Percentiles rank a stretch among this genome's conserved stretches.
These are phyloP conservation scores for Croton setiger DNA, from an alignment of 441 rosid species.

Conservation along the genomic window DNA sequence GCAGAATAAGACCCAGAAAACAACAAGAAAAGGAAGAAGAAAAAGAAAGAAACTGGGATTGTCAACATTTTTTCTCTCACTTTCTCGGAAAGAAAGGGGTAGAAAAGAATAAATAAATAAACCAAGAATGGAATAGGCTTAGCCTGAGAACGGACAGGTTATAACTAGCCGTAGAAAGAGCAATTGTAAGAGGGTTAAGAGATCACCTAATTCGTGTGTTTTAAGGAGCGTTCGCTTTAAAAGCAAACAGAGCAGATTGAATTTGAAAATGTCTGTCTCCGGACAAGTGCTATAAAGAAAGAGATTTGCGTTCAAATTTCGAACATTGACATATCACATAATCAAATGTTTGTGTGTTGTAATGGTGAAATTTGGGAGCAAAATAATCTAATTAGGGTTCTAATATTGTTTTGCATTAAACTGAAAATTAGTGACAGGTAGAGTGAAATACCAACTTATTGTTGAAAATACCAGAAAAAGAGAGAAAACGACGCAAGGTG, in stretches of 20 bases:
- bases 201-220: slow-evolving; percentile 2
- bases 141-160: background rate
- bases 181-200: background rate
- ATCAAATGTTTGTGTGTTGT: too few relatives aligned
- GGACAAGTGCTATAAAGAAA: too few relatives aligned
- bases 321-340: too few relatives aligned
- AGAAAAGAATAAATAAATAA: background rate
- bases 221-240: slow-evolving; percentile 11
- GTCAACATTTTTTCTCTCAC: slow-evolving; percentile 1
- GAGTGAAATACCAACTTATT: too few relatives aligned
- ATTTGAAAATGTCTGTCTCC: too few relatives aligned
- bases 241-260: background rate
- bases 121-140: background rate
- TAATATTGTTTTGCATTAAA: too few relatives aligned
- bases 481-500: background rate
- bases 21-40: slow-evolving; percentile 12
- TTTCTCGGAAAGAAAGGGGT: slow-evolving; percentile 10
- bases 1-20: slow-evolving; percentile 5
- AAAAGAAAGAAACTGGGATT: background rate
- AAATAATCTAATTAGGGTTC: too few relatives aligned
- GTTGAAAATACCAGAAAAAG: too few relatives aligned
- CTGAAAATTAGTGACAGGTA: too few relatives aligned
- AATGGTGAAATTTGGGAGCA: too few relatives aligned
- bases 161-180: slow-evolving; percentile 19
- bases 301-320: too few relatives aligned